Base-by-base conservation (phyloP, 345 rosid genomes). In the Populus pruinosa region DNA sequence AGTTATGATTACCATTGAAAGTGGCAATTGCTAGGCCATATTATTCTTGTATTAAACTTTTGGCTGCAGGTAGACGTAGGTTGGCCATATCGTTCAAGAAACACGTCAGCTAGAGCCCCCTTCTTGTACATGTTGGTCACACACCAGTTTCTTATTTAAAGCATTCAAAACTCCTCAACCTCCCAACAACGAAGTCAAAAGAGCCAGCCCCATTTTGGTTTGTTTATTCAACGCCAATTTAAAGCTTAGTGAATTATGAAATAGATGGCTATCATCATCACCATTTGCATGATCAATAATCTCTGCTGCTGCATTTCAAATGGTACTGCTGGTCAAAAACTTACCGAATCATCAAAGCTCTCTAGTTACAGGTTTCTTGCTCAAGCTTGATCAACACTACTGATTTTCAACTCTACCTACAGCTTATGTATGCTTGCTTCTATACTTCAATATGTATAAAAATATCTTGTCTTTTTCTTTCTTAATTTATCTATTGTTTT, bases 151-250 rank as follows among this genome's bases (percentile, higher is more conserved):
- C 5, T 47, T 47, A 13, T 47, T 47, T 47, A 47, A 47, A 35
- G 41, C 25, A 17, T 5, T 67, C 1, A 21, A 41, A 27, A 8
- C 50, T 16, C 5, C 53, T 16, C 35, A 70, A 5, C 61, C 23
- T 59, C 33, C 76, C 25, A 10, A 0, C 21, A 29, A 5, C 16
- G 13, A 74, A 74, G 77, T 74, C 77, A 74, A 74, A 74, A 64
- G 67, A 29, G 41, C 70, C 77, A 44, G 47, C 44, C 62, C 41
- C 70, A 65, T 31, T 29, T 18, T 21, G 61, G 20, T 21, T 64
- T 65, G 20, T 43, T 43, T 25, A 64, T 74, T 65, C 77, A 74
- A 41, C 56, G 7, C 56, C 53, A 12, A 23, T 20, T 3, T 7
- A 9, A 36, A 23, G 67, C 5, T 31, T 64, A 8, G 12, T 17